phyloP scores from a whole-genome alignment of 2,329 filamentous ascomycete species.

The Colletotrichum magnum region DNA sequence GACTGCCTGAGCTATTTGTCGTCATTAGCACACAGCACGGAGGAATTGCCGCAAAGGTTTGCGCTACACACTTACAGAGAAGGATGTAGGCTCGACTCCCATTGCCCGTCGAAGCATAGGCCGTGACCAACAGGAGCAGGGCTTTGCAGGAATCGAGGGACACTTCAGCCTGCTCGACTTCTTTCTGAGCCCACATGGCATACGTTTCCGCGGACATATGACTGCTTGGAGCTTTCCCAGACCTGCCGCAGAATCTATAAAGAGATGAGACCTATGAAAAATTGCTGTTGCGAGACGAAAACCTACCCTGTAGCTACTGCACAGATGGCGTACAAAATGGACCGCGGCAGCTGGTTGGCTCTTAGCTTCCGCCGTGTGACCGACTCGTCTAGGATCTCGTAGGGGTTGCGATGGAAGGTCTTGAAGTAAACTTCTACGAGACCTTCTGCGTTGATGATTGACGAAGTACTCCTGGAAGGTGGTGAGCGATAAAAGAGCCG shows the following conservation, averaged over 20 bases:
- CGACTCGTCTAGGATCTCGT: slow-evolving; percentile 27
- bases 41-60: not conserved
- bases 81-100: slow-evolving; percentile 14
- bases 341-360: slow-evolving; percentile 28
- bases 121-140: slow-evolving; percentile 17
- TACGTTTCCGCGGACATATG: slow-evolving; percentile 32
- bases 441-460: slow-evolving; percentile 27
- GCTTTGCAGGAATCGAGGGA: slow-evolving; percentile 30
- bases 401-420: slow-evolving; percentile 27
- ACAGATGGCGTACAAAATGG: slow-evolving; percentile 24
- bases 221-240: slow-evolving; percentile 27
- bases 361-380: slow-evolving; percentile 6
- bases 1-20: slow-evolving; percentile 21
- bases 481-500: not conserved
- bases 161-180: slow-evolving; percentile 7
- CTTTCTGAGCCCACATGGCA: slow-evolving; percentile 23
- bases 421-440: slow-evolving; percentile 32
- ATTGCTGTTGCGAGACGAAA: not conserved
- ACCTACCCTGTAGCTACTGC: slow-evolving; percentile 32
- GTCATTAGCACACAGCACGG: slow-evolving; percentile 17
- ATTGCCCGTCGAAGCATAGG: slow-evolving; percentile 24
- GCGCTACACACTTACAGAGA: slow-evolving; percentile 15
- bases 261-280: not conserved
- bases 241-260: slow-evolving; percentile 17
- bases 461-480: slow-evolving; percentile 5